Conservation (phyloP, 1,139 yeast species). For the Yamadazyma sp. region DNA sequence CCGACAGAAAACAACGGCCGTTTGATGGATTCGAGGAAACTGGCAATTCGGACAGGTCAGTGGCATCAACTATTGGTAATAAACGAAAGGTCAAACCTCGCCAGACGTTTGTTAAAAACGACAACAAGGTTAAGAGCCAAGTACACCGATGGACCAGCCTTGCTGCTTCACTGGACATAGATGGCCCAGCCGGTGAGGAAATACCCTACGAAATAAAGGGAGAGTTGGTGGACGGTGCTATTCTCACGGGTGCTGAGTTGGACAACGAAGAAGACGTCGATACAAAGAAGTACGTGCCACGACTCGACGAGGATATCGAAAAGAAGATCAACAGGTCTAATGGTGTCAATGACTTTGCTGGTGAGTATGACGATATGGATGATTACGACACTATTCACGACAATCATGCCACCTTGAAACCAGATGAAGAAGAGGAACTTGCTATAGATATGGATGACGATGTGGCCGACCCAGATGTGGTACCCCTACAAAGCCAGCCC, state of each 20-base stretch:
- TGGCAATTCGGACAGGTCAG: slow-evolving; percentile 7
- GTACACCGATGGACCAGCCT: background rate
- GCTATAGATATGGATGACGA: slow-evolving; percentile 9
- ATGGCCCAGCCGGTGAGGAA: too few species aligned
- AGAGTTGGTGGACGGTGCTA: slow-evolving; percentile 15
- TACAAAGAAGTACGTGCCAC: slow-evolving; percentile 14
- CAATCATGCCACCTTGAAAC: slow-evolving; percentile 15
- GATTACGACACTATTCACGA: slow-evolving; percentile 21
- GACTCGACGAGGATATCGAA: slow-evolving; percentile 8
- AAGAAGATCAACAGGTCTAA: slow-evolving; percentile 7
- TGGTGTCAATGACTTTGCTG: slow-evolving; percentile 10
- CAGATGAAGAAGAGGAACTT: slow-evolving; percentile 5
- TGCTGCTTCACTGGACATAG: too few species aligned
- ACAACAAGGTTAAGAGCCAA: background rate
- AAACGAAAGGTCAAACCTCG: slow-evolving; percentile 4
- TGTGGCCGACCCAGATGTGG: slow-evolving; percentile 2
- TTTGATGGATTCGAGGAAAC: slow-evolving; percentile 10
- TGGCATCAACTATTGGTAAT: background rate
- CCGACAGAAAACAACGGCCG: background rate
- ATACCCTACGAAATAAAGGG: too few species aligned
- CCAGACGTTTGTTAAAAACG: slow-evolving; percentile 4
- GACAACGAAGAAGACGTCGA: slow-evolving; percentile 14
- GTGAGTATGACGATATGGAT: slow-evolving; percentile 18
- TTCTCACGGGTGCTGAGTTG: slow-evolving; percentile 8
- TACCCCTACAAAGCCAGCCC: background rate